Conservation (phyloP, 495 filamentous ascomycete genomes). For the Tetracladium marchalianum region DNA sequence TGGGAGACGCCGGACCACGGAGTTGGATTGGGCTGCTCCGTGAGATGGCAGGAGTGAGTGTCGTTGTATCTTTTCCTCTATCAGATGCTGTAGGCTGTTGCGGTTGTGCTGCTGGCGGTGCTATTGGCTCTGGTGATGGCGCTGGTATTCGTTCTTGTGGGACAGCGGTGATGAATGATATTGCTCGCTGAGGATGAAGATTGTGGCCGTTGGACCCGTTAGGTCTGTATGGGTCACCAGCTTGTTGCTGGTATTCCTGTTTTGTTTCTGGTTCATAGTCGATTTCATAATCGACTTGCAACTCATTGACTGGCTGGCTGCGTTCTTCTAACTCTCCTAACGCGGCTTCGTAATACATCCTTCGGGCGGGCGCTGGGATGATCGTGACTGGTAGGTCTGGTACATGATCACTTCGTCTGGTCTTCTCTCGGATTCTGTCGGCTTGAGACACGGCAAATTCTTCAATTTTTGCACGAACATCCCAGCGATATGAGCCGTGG, state of each 20-base stretch:
- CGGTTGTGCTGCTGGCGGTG: neutral
- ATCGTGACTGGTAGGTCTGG: conserved; percentile 49
- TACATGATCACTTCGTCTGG: conserved; percentile 12
- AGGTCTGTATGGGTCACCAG: conserved; percentile 15
- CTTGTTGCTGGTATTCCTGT: conserved; percentile 3
- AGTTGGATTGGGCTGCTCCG: conserved; percentile 2
- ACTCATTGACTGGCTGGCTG: neutral
- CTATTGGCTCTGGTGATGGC: too few species aligned
- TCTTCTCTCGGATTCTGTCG: conserved; percentile 22
- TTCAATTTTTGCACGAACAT: conserved; percentile 7
- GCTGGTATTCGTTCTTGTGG: neutral
- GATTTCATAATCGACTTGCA: neutral
- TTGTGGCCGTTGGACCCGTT: conserved; percentile 5
- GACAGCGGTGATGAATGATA: conserved; percentile 13
- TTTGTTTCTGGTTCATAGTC: neutral
- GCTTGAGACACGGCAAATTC: conserved; percentile 22
- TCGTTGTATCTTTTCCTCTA: neutral
- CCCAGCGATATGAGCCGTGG: conserved; percentile 16
- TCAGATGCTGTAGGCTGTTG: neutral
- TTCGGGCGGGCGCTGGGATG: conserved; percentile 55
- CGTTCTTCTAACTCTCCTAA: conserved; percentile 11
- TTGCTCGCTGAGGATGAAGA: conserved; percentile 12
- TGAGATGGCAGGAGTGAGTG: neutral
- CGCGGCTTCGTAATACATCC: conserved; percentile 10
- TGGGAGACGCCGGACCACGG: conserved; percentile 6